phyloP scores from a whole-genome alignment of 225 moss, liverwort and hornwort species.

The Lunularia cruciata region DNA sequence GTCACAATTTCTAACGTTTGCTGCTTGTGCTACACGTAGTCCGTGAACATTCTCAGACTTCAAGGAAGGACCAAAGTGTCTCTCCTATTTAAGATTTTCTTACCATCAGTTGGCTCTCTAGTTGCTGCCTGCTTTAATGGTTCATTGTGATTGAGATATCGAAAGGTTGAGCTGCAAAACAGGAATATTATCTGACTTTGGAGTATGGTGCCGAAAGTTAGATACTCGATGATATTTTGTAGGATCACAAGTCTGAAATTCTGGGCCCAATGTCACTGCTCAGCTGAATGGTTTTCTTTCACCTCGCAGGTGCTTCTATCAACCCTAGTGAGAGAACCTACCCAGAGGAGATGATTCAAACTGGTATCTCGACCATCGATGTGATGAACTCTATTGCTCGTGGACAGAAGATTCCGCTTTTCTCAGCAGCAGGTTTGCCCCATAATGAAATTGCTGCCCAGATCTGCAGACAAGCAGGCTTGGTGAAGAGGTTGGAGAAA shows the following conservation, averaged over 20 bases:
- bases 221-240: too few relatives aligned
- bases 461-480: conserved; percentile 94
- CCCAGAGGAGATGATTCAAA: conserved; percentile 99
- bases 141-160: too few relatives aligned
- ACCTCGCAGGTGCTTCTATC: conserved; percentile 73
- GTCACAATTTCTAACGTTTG: conserved; percentile 13
- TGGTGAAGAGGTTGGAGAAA: conserved; percentile 79
- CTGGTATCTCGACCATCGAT: conserved; percentile 95
- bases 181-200: too few relatives aligned
- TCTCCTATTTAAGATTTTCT: not conserved
- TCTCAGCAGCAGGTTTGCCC: conserved; percentile 89
- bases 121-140: too few relatives aligned
- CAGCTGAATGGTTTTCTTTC: too few relatives aligned
- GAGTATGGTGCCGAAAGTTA: too few relatives aligned
- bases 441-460: conserved; percentile 99
- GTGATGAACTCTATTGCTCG: conserved; percentile 98
- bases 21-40: not conserved
- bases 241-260: too few relatives aligned
- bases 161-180: too few relatives aligned
- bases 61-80: too few relatives aligned
- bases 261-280: too few relatives aligned
- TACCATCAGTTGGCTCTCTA: not conserved
- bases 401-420: conserved; percentile 94
- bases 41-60: not conserved
- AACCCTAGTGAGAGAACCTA: conserved; percentile 97